These are phyloP conservation scores for Cercospora canescens DNA, from an alignment of 2,329 filamentous ascomycete species.

Conservation along the genomic window DNA sequence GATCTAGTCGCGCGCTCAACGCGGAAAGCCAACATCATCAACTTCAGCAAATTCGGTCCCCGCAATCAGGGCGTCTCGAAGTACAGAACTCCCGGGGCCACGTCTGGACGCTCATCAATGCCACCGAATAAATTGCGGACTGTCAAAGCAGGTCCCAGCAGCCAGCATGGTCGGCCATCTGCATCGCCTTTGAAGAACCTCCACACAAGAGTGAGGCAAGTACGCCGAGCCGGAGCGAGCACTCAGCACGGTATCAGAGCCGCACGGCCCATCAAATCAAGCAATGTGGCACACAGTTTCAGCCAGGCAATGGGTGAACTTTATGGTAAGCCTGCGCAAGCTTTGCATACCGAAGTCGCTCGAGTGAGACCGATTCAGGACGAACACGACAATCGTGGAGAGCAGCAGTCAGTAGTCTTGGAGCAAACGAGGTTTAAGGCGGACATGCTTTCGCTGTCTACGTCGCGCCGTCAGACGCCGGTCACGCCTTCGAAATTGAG, in stretches of 20 bases:
- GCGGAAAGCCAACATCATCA: conserved; percentile 31
- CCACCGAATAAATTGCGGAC: neutral
- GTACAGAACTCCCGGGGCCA: conserved; percentile 1
- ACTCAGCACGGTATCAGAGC: neutral
- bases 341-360: neutral
- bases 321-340: neutral
- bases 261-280: neutral
- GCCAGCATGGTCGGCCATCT: neutral
- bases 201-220: neutral
- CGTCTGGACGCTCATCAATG: neutral
- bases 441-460: neutral
- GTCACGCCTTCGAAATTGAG: neutral
- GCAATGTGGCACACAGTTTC: conserved; percentile 9
- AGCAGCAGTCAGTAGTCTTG: neutral
- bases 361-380: neutral
- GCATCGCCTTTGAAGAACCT: neutral
- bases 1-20: conserved; percentile 7
- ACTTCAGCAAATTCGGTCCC: conserved; percentile 31
- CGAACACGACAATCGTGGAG: neutral
- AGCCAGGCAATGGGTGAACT: conserved; percentile 6
- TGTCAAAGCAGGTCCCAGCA: neutral
- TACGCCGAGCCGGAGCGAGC: neutral
- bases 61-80: conserved; percentile 33
- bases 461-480: neutral
- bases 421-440: neutral